phyloP scores from a whole-genome alignment of 352 stramenopile genomes.

The Pythium oligandrum region DNA sequence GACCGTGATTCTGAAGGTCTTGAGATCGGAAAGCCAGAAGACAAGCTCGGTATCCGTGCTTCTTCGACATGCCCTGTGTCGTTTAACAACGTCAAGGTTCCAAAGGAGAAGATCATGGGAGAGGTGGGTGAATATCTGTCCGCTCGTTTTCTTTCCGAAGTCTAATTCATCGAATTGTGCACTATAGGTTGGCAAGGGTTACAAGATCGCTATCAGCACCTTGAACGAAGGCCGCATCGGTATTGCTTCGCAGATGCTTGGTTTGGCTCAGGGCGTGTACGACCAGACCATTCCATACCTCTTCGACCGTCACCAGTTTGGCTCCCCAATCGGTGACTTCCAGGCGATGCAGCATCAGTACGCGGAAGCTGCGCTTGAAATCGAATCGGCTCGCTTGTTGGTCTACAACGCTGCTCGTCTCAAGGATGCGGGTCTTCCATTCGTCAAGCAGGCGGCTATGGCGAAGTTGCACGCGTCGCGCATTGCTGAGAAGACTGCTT shows the following conservation, averaged over 20 bases:
- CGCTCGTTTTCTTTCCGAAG: conserved; percentile 1
- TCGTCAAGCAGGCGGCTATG: conserved; percentile 97
- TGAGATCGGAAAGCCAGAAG: conserved; percentile 92
- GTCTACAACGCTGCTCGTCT: conserved; percentile 94
- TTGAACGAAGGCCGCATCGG: conserved; percentile 95
- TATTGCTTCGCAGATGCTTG: conserved; percentile 97
- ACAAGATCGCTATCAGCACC: conserved; percentile 98
- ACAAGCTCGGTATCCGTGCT: conserved; percentile 95
- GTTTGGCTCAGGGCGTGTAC: conserved; percentile 94
- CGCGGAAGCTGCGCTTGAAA: conserved; percentile 92
- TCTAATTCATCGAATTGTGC: neutral
- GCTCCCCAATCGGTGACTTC: conserved; percentile 91
- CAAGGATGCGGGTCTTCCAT: conserved; percentile 92
- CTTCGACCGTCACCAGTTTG: conserved; percentile 95
- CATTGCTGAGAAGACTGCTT: conserved; percentile 93
- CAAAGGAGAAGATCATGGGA: conserved; percentile 90
- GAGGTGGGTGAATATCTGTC: conserved; percentile 47
- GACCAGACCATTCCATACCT: conserved; percentile 96
- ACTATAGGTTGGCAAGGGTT: conserved; percentile 77
- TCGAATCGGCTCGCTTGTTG: conserved; percentile 90
- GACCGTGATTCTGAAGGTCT: conserved; percentile 91
- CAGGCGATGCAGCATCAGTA: conserved; percentile 97
- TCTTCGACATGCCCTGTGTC: conserved; percentile 95
- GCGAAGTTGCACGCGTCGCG: conserved; percentile 93
- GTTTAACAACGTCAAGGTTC: conserved; percentile 94